These are phyloP conservation scores for Cryptosporidium tyzzeri DNA, from an alignment of 169 alveolate species.

Conservation along the genomic window DNA sequence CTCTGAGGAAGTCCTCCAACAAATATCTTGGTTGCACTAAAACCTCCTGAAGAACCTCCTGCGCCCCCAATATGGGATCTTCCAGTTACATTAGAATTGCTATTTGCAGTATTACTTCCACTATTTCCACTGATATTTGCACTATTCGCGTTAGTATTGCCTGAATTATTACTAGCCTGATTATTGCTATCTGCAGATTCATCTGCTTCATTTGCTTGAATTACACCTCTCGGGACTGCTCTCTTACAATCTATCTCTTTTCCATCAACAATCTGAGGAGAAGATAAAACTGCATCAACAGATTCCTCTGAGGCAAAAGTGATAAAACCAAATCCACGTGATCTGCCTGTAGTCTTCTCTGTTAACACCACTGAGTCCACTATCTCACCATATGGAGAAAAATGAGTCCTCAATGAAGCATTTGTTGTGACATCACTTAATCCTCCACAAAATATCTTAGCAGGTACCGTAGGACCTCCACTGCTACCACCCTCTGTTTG, in stretches of 20 bases:
- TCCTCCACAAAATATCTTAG: constrained; percentile 85
- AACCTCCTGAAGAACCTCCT: constrained; percentile 31
- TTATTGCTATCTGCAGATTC: neutral
- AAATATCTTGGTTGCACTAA: constrained; percentile 83
- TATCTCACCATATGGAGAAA: constrained; percentile 81
- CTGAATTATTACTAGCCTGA: constrained; percentile 9
- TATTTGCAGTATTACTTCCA: constrained; percentile 33
- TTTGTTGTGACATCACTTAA: constrained; percentile 81
- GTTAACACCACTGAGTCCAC: constrained; percentile 81
- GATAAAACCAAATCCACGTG: constrained; percentile 93
- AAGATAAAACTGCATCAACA: constrained; percentile 81
- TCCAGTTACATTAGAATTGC: constrained; percentile 16
- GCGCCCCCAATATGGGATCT: neutral
- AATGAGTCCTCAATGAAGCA: constrained; percentile 79
- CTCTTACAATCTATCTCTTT: constrained; percentile 86
- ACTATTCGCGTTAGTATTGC: neutral
- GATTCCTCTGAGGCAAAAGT: constrained; percentile 83
- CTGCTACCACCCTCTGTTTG: constrained; percentile 62
- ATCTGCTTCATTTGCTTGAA: constrained; percentile 44
- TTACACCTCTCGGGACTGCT: constrained; percentile 84
- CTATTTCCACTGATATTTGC: constrained; percentile 5
- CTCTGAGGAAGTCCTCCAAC: constrained; percentile 90
- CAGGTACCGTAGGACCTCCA: constrained; percentile 75
- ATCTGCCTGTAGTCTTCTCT: constrained; percentile 88
- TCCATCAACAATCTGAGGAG: constrained; percentile 84